A percentile compares a stretch with the other conserved stretches of the same genome.
Evolutionary conservation across 495 filamentous ascomycete species (phyloP).

Genomic region (Articulospora tetracladia): DNA sequence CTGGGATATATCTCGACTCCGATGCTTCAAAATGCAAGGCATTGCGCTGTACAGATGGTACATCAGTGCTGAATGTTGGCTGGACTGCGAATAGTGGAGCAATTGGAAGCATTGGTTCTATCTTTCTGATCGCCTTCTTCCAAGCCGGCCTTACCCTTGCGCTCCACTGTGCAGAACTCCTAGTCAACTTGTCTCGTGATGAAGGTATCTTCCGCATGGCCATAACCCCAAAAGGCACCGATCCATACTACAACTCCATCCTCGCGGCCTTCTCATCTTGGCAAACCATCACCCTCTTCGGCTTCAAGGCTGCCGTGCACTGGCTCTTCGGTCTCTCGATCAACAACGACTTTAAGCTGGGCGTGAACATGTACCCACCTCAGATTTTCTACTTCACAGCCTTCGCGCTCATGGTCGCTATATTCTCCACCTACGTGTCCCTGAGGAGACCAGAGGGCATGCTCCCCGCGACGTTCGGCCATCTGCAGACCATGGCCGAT

Average conservation of each 20-base stretch:
- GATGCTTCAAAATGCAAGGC: constrained; percentile 10
- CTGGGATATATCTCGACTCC: constrained; percentile 5
- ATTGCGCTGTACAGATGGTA: constrained; percentile 30
- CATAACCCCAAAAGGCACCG: constrained; percentile 28
- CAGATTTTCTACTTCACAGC: constrained; percentile 34
- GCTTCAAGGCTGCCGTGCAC: constrained; percentile 39
- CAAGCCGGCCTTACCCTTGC: constrained; percentile 35
- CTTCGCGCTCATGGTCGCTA: constrained; percentile 29
- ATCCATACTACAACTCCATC: constrained; percentile 31
- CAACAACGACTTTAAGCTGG: constrained; percentile 27
- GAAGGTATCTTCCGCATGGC: constrained; percentile 35
- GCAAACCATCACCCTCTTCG: constrained; percentile 38
- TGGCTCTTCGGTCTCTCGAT: constrained; percentile 42
- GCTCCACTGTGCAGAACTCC: constrained; percentile 40
- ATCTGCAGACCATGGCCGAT: constrained; percentile 41
- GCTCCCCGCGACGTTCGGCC: constrained; percentile 39
- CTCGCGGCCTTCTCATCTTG: constrained; percentile 35
- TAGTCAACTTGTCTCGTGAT: constrained; percentile 43
- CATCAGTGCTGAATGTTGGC: constrained; percentile 29
- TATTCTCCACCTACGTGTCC: constrained; percentile 36
- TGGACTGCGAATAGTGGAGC: constrained; percentile 18
- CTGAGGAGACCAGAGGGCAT: constrained; percentile 31
- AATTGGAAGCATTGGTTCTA: constrained; percentile 23
- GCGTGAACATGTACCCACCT: constrained; percentile 34
- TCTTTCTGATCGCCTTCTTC: constrained; percentile 29